Base-by-base conservation (phyloP, 2,329 filamentous ascomycete genomes). In the Fusarium xyrophilum region DNA sequence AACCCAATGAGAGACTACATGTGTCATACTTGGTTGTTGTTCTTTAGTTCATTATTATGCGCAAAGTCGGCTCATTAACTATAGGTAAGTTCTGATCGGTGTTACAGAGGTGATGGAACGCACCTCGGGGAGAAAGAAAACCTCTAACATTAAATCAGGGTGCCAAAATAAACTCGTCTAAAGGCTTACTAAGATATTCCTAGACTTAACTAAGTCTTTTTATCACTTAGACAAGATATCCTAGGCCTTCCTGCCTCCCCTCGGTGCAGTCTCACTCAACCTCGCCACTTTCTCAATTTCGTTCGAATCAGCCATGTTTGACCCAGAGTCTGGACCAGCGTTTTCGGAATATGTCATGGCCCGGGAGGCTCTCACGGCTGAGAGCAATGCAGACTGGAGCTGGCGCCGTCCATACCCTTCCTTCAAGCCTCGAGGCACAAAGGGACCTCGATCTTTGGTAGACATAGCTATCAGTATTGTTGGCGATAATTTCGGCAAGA, bases 381-480 rank as follows among this genome's bases (percentile, higher is more conserved):
- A 75, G 38, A 60, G 42, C 33, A 65, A 69, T 17, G 50, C 69
- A 46, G 77, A 80, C 69, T 82, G 80, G 80, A 79, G 78, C 30
- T 76, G 77, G 38, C 67, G 68, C 25, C 72, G 73, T 23, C 78
- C 73, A 6, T 74, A 75, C 61, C 74, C 73, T 27, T 33, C 71
- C 27, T 67, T 76, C 42, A 74, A 58, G 50, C 62, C 74, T 44
- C 67, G 71, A 25, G 74, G 75, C 33, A 60, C 54, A 32, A 76
- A 70, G 12, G 80, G 81, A 1, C 75, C 78, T 12, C 76, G 80
- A 7, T 76, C 78, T 35, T 71, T 83, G 28, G 72, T 79, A 21
- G 80, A 81, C 36, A 81, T 81, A 74, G 69, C 76, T n/a, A 77
- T 78, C 40, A 75, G 75, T 33, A 70, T 79, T n/a, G 63, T 81